These are phyloP conservation scores for Chaetomium sp. DNA, from an alignment of 2,329 filamentous ascomycete genomes.

Conservation along the genomic window DNA sequence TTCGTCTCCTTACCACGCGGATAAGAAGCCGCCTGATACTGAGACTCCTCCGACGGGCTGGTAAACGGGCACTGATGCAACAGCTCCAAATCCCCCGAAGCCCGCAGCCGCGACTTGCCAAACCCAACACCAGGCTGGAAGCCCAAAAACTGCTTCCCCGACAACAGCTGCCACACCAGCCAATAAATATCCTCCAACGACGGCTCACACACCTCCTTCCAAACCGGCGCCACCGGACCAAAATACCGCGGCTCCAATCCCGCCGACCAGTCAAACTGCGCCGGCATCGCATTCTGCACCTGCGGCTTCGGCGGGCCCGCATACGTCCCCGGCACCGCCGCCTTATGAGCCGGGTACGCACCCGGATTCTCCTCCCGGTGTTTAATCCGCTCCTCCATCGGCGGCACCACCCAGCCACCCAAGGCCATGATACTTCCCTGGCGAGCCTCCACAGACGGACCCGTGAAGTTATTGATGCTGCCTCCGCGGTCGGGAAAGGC, in stretches of 20 bases:
- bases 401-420: slow-evolving; percentile 25
- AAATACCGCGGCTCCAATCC: slow-evolving; percentile 8
- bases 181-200: slow-evolving; percentile 24
- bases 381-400: slow-evolving; percentile 18
- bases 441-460: slow-evolving; percentile 11
- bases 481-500: slow-evolving; percentile 9
- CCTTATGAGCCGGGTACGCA: slow-evolving; percentile 7
- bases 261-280: slow-evolving; percentile 11
- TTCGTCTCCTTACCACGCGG: slow-evolving; percentile 1
- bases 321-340: slow-evolving; percentile 3
- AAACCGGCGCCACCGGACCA: slow-evolving; percentile 18
- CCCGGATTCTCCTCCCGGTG: slow-evolving; percentile 6
- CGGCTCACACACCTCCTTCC: slow-evolving; percentile 22
- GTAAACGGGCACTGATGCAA: slow-evolving; percentile 15
- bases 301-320: slow-evolving; percentile 1
- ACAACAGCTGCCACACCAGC: slow-evolving; percentile 23
- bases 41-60: slow-evolving; percentile 14
- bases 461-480: slow-evolving; percentile 15
- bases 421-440: slow-evolving; percentile 14
- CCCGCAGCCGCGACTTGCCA: slow-evolving; percentile 2
- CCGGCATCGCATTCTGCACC: slow-evolving; percentile 9
- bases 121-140: slow-evolving; percentile 19
- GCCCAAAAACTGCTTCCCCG: slow-evolving; percentile 17
- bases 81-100: slow-evolving; percentile 1
- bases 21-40: slow-evolving; percentile 10